Evolutionary conservation across 1,139 yeast species (phyloP).

Genomic region (Wickerhamiella pararugosa): DNA sequence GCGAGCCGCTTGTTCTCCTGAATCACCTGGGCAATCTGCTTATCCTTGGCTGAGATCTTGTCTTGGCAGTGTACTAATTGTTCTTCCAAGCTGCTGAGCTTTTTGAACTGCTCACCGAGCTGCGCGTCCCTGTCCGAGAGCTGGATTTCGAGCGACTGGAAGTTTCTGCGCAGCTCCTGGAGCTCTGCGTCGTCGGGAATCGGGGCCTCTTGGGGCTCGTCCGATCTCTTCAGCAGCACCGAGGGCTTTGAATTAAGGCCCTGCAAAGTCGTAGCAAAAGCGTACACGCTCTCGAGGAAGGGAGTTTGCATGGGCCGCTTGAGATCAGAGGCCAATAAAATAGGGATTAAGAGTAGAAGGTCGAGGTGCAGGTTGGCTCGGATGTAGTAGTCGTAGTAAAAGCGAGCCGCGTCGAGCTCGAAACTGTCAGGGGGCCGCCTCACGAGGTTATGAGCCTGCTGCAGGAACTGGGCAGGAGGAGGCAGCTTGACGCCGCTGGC

Average conservation of each 20-base stretch:
- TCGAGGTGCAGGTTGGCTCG: slow-evolving; percentile 48
- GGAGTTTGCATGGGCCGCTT: slow-evolving; percentile 59
- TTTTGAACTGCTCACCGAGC: too few species aligned
- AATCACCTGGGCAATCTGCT: too few species aligned
- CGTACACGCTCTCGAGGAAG: slow-evolving; percentile 72
- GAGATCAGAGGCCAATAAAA: slow-evolving; percentile 70
- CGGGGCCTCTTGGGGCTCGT: not conserved
- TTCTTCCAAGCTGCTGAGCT: too few species aligned
- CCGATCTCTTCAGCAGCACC: slow-evolving; percentile 5
- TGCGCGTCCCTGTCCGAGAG: too few species aligned
- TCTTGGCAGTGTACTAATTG: too few species aligned
- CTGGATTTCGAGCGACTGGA: too few species aligned
- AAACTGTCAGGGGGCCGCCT: slow-evolving; percentile 19
- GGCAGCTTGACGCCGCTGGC: slow-evolving; percentile 46
- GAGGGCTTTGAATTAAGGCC: slow-evolving; percentile 30
- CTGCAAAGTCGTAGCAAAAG: slow-evolving; percentile 55
- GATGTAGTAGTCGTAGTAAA: slow-evolving; percentile 48
- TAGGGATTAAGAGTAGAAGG: slow-evolving; percentile 67
- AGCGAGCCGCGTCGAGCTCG: slow-evolving; percentile 32
- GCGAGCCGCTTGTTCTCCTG: too few species aligned
- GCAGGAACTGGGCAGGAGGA: slow-evolving; percentile 10
- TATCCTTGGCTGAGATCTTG: too few species aligned
- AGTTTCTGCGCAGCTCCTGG: too few species aligned
- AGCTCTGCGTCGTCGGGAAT: slow-evolving; percentile 1
- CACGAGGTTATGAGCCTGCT: slow-evolving; percentile 27